Conservation (phyloP, 202 grass and related monocot genomes). For the Alloteropsis angusta region DNA sequence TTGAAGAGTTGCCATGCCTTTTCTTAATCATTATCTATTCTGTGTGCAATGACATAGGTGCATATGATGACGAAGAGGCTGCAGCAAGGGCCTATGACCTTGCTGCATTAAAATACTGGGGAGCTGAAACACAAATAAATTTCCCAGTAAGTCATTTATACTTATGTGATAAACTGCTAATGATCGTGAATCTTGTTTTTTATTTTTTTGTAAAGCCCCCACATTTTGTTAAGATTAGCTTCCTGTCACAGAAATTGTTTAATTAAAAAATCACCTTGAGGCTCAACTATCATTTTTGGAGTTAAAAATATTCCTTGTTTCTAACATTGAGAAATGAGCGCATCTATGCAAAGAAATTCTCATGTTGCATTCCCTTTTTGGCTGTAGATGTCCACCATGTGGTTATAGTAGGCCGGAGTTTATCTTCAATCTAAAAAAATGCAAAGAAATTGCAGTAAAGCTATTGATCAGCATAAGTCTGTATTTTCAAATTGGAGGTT, state of each 20-base stretch:
- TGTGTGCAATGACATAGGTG: slow-evolving; percentile 42
- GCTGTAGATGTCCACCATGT: too few species aligned
- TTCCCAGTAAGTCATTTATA: slow-evolving; percentile 66
- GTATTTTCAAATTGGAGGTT: not conserved
- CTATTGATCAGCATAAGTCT: not conserved
- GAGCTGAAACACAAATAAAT: slow-evolving; percentile 95
- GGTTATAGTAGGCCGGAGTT: too few species aligned
- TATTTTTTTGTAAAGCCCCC: not conserved
- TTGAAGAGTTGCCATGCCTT: not conserved
- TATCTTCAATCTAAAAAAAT: too few species aligned
- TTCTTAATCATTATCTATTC: slow-evolving; percentile 5
- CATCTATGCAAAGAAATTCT: too few species aligned
- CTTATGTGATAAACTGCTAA: not conserved
- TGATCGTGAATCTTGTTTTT: not conserved
- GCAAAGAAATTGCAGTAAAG: not conserved
- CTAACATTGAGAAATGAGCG: too few species aligned
- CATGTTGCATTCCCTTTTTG: too few species aligned
- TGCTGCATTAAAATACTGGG: slow-evolving; percentile 98
- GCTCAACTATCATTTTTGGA: not conserved
- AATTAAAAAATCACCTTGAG: not conserved
- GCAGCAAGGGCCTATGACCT: slow-evolving; percentile 99
- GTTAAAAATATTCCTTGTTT: not conserved
- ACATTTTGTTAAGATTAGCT: not conserved
- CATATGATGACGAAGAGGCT: slow-evolving; percentile 99
- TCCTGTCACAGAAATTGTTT: slow-evolving; percentile 7